phyloP scores from a whole-genome alignment of 2,329 filamentous ascomycete genomes.

The Coleophoma cylindrospora region DNA sequence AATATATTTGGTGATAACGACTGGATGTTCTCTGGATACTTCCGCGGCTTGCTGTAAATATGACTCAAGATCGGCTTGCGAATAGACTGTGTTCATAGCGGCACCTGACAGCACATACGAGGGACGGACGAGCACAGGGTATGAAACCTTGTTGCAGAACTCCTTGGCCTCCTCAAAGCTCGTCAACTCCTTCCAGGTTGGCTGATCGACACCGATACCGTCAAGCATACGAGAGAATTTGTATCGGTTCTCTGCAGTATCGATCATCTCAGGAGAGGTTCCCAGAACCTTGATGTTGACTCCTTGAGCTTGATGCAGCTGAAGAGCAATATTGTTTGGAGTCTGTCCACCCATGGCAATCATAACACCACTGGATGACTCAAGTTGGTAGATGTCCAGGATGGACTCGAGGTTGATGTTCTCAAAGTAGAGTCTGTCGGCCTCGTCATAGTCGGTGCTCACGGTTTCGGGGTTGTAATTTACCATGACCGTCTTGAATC shows the following conservation, averaged over 20 bases:
- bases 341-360: conserved; percentile 97
- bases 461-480: conserved; percentile 93
- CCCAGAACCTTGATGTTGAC: conserved; percentile 89
- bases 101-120: conserved; percentile 97
- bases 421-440: conserved; percentile 92
- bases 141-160: conserved; percentile 85
- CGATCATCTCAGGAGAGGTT: conserved; percentile 98
- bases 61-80: conserved; percentile 81
- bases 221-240: conserved; percentile 99
- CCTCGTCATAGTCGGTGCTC: conserved; percentile 87
- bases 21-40: conserved; percentile 91
- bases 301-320: conserved; percentile 58
- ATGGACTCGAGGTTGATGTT: conserved; percentile 89
- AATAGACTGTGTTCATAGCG: conserved; percentile 99
- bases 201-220: conserved; percentile 90
- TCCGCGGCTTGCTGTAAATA: conserved; percentile 89
- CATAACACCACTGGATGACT: conserved; percentile 77
- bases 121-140: conserved; percentile 90
- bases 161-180: conserved; percentile 84
- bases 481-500: conserved; percentile 94
- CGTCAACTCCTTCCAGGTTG: conserved; percentile 95
- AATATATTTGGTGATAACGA: conserved; percentile 99
- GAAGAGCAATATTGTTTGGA: conserved; percentile 94
- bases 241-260: conserved; percentile 94
- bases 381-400: conserved; percentile 88